These are phyloP conservation scores for Gleditsia sinensis DNA, from an alignment of 306 rosid species.

Conservation along the genomic window DNA sequence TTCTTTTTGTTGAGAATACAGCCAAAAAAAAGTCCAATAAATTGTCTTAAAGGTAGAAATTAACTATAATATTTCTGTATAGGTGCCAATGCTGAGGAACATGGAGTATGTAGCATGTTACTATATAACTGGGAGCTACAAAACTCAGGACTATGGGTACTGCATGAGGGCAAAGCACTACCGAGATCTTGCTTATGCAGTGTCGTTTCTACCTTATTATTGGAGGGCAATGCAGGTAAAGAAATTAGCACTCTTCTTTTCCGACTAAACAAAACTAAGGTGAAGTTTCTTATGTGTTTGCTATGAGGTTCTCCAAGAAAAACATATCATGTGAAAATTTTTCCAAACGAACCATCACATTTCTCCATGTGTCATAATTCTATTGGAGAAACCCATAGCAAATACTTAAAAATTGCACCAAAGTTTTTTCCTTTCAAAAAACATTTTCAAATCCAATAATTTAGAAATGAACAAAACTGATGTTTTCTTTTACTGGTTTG, in stretches of 20 bases:
- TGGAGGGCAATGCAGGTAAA: constrained; percentile 99
- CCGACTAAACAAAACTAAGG: no score
- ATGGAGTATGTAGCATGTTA: constrained; percentile 87
- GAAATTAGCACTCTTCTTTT: background rate
- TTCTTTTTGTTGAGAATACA: background rate
- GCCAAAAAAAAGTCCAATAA: no score
- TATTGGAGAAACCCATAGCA: background rate
- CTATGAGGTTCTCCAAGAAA: no score
- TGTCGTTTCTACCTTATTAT: constrained; percentile 93
- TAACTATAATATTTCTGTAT: background rate
- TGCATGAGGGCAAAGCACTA: constrained; percentile 81
- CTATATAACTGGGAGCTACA: constrained; percentile 96
- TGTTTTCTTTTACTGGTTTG: background rate
- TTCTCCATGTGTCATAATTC: no score
- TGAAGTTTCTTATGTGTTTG: no score
- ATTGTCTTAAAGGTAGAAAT: background rate
- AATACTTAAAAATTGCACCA: no score
- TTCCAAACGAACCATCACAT: no score
- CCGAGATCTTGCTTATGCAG: constrained; percentile 86
- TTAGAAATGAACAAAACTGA: constrained; percentile 16
- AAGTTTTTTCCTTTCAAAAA: background rate
- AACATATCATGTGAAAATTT: no score
- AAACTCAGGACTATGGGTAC: constrained; percentile 80
- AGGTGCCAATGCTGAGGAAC: constrained; percentile 94
- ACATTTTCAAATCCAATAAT: constrained; percentile 3